Evolutionary conservation across 805 yeast genomes (phyloP).

Genomic region (Sugiyamaella marilandica): DNA sequence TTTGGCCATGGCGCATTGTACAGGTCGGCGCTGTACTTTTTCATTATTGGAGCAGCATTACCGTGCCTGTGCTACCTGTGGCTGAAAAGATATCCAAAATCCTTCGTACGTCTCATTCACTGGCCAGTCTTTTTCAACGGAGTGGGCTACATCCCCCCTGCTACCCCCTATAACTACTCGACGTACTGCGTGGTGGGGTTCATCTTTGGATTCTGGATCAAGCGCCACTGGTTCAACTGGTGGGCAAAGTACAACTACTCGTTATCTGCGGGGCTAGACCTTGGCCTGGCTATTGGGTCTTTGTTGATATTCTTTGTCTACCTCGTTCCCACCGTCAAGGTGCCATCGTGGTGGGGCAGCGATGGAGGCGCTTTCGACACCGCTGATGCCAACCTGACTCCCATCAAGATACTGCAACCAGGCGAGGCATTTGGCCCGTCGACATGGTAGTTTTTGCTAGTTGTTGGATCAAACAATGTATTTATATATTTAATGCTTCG

Average conservation of each 20-base stretch:
- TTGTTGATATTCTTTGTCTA: constrained; percentile 52
- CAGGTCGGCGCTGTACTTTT: constrained; percentile 53
- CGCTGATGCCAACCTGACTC: constrained; percentile 31
- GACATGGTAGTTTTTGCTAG: constrained; percentile 38
- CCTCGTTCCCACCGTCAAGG: constrained; percentile 38
- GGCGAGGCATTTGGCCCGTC: constrained; percentile 48
- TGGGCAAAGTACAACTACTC: constrained; percentile 74
- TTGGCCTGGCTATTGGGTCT: constrained; percentile 62
- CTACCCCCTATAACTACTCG: constrained; percentile 63
- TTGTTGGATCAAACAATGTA: too few species aligned
- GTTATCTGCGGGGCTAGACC: constrained; percentile 59
- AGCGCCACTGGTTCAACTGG: constrained; percentile 56
- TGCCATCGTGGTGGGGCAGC: constrained; percentile 58
- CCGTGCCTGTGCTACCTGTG: constrained; percentile 40
- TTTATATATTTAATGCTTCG: not conserved
- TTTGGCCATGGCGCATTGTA: constrained; percentile 48
- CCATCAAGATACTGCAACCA: constrained; percentile 31
- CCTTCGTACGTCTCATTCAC: constrained; percentile 45
- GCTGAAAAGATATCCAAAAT: constrained; percentile 37
- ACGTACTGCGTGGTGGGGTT: constrained; percentile 52
- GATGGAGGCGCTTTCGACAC: constrained; percentile 42
- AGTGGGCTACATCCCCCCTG: constrained; percentile 66
- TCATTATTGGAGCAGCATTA: constrained; percentile 50
- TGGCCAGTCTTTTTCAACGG: constrained; percentile 65
- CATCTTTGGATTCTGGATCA: constrained; percentile 53